Percentiles rank a stretch among this genome's conserved stretches.
phyloP scores from a whole-genome alignment of 2,329 filamentous ascomycete genomes.

The Emericellopsis cladophorae region DNA sequence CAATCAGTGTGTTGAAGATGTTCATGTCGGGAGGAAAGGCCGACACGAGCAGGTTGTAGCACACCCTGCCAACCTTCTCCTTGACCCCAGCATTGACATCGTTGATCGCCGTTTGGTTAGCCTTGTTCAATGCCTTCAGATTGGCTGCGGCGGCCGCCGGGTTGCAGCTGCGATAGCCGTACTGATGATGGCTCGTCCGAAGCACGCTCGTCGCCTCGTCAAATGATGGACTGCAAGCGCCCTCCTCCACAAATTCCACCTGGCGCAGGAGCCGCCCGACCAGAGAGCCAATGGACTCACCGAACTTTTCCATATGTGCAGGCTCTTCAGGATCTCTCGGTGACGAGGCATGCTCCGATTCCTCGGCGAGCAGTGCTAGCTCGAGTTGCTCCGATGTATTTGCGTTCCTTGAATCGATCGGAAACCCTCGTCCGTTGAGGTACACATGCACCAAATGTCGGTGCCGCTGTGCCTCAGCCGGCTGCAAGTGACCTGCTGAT shows the following conservation, averaged over 20 bases:
- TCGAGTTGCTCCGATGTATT: background rate
- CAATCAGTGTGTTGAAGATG: constrained; percentile 59
- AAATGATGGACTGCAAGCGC: no score
- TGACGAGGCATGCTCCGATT: background rate
- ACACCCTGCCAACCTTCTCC: constrained; percentile 28
- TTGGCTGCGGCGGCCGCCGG: constrained; percentile 11
- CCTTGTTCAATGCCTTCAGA: constrained; percentile 3
- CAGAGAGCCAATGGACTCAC: background rate
- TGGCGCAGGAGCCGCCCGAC: background rate
- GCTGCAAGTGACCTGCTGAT: constrained; percentile 3
- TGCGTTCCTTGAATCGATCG: background rate
- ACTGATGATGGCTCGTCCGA: constrained; percentile 6
- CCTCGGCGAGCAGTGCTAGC: background rate
- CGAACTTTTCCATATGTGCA: background rate
- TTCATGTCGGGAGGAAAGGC: constrained; percentile 49
- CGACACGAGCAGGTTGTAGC: constrained; percentile 55
- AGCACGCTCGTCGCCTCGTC: constrained; percentile 1
- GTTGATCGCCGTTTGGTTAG: background rate
- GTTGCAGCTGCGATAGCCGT: constrained; percentile 15
- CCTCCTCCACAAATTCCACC: background rate
- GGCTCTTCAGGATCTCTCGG: background rate
- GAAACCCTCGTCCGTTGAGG: background rate
- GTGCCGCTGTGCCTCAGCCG: background rate
- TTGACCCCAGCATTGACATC: constrained; percentile 7
- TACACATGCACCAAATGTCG: background rate